Base-by-base conservation (phyloP, 768 basidiomycete genomes). In the Tricholoma saponaceum region DNA sequence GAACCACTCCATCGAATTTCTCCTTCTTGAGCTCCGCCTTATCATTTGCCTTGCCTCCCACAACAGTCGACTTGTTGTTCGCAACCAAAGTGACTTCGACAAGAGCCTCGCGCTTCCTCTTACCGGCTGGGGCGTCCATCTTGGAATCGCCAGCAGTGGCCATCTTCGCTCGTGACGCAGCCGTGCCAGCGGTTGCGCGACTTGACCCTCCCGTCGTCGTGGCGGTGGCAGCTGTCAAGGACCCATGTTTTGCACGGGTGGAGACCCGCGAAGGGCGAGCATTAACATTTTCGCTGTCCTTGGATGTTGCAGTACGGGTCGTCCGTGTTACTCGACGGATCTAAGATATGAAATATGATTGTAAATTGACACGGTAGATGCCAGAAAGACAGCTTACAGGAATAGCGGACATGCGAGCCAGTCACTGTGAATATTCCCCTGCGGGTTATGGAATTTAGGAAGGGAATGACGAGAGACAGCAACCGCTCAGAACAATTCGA, bases 71-170 rank as follows among this genome's bases (percentile, higher is more conserved):
- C 64, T 82, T 84, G 64, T 85, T 84, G 59, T 68, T 73, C 20
- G 74, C 66, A 12, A 71, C 60, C 23, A 75, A 74, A 7, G 84
- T 80, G 43, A 91, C 87, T 69, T 93, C 91, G 30, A 84, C 86
- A 25, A 93, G 76, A 0, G 90, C 90, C 51, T 87, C 86, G 43
- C 92, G 87, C 70, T 92, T 92, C 60, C 91, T 81, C 70, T 92
- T 91, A 51, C 81, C 84, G 3, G 77, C 78, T 32, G 76, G 74
- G 8, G 72, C 68, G 26, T 87, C 85, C 20, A 69, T 64, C 60
- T 83, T 79, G 50, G 64, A 52, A 37, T 72, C 73, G 60, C 72
- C 70, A 60, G 68, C 51, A 68, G 68, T 61, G 67, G 76, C 69
- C 43, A 75, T 67, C 70, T 84, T 85, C 26, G 82, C 78, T 64